These are phyloP conservation scores for Lobosporangium transversale DNA, from an alignment of 192 early-diverging fungal species.

Conservation along the genomic window DNA sequence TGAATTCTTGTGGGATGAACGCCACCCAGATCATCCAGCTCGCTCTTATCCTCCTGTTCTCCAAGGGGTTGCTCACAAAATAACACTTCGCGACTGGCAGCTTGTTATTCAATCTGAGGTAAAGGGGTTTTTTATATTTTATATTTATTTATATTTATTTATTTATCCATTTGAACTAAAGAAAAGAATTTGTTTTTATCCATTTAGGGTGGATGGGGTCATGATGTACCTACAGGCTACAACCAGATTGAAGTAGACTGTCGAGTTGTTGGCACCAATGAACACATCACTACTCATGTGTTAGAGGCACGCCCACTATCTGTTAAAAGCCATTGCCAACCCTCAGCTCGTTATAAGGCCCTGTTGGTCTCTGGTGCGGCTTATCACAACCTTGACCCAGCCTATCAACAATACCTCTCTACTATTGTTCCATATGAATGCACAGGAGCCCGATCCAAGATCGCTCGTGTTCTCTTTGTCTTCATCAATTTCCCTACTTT, in stretches of 20 bases:
- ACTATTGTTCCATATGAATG: conserved; percentile 36
- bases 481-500: conserved; percentile 9
- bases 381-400: conserved; percentile 28
- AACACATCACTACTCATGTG: conserved; percentile 31
- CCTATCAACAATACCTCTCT: conserved; percentile 41
- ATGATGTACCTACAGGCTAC: conserved; percentile 51
- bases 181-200: not conserved
- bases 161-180: too few relatives aligned
- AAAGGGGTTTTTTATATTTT: not conserved
- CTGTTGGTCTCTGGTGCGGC: conserved; percentile 34
- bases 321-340: conserved; percentile 35
- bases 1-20: conserved; percentile 42
- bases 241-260: conserved; percentile 49
- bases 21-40: conserved; percentile 16
- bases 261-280: conserved; percentile 3
- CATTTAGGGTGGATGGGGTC: conserved; percentile 47
- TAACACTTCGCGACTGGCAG: conserved; percentile 42
- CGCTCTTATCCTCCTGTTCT: conserved; percentile 38
- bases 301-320: conserved; percentile 30
- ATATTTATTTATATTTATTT: not conserved
- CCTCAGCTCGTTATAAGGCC: conserved; percentile 33
- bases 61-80: conserved; percentile 45
- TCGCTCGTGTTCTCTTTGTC: conserved; percentile 22
- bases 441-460: conserved; percentile 16
- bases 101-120: conserved; percentile 45